phyloP scores from a whole-genome alignment of 768 basidiomycete species.

The Lentinula detonsa region DNA sequence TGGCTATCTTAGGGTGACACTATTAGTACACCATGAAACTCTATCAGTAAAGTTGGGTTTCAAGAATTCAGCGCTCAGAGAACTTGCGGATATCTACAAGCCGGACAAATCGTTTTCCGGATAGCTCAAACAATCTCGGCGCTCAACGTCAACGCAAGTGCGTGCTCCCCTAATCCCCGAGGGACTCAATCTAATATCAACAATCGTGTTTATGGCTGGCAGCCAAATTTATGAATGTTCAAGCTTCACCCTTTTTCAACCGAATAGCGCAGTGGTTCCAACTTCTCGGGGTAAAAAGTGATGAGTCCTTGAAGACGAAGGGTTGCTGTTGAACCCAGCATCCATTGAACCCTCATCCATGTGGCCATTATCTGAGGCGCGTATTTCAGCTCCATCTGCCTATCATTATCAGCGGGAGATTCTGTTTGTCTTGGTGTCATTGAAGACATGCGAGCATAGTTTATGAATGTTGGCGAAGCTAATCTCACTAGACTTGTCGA shows the following conservation, averaged over 20 bases:
- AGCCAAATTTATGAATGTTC: not conserved
- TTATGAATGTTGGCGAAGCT: not conserved
- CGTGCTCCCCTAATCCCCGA: too few species aligned
- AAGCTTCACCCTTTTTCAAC: not conserved
- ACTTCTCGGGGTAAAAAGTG: not conserved
- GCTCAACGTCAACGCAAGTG: too few species aligned
- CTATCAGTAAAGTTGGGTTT: too few species aligned
- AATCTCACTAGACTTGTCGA: not conserved
- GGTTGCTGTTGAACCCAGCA: not conserved
- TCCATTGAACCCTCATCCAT: too few species aligned
- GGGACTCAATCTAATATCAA: too few species aligned
- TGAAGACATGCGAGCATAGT: not conserved
- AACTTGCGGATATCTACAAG: too few species aligned
- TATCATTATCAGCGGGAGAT: not conserved
- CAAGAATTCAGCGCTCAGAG: too few species aligned
- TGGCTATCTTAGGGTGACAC: too few species aligned
- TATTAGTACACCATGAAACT: too few species aligned
- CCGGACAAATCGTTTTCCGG: too few species aligned
- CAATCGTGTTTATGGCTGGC: too few species aligned
- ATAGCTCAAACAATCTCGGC: too few species aligned
- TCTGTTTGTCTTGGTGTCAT: not conserved
- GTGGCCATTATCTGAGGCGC: not conserved
- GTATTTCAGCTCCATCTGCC: not conserved
- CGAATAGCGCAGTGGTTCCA: not conserved
- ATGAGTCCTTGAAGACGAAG: not conserved